Percentiles rank a stretch among this genome's conserved stretches.
phyloP scores from a whole-genome alignment of 805 yeast genomes.

The Candida silvicultrix region DNA sequence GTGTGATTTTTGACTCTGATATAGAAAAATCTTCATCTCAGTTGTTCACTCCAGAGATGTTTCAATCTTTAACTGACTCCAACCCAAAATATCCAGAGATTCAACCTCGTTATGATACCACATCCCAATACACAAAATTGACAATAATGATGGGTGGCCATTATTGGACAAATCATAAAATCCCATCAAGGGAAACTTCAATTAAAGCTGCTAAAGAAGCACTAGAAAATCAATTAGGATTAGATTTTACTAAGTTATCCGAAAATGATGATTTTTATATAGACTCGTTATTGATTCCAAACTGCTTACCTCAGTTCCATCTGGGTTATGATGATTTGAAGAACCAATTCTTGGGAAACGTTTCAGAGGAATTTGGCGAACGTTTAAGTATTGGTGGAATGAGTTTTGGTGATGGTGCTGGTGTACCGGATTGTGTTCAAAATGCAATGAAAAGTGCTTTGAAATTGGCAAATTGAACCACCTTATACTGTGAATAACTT shows the following conservation, averaged over 20 bases:
- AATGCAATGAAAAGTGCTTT: slow-evolving; percentile 55
- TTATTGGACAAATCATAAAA: slow-evolving; percentile 31
- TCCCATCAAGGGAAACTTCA: slow-evolving; percentile 16
- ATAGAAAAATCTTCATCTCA: slow-evolving; percentile 51
- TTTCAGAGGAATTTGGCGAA: slow-evolving; percentile 30
- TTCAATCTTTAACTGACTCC: slow-evolving; percentile 11
- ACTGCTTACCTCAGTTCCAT: slow-evolving; percentile 75
- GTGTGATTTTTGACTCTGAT: slow-evolving; percentile 88
- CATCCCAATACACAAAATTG: slow-evolving; percentile 50
- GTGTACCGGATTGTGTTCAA: slow-evolving; percentile 81
- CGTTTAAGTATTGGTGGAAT: slow-evolving; percentile 67
- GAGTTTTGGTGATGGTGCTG: slow-evolving; percentile 73
- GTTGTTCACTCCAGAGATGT: slow-evolving; percentile 11
- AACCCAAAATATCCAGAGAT: slow-evolving; percentile 5
- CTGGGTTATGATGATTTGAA: slow-evolving; percentile 57
- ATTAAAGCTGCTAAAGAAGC: slow-evolving; percentile 28
- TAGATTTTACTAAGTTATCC: slow-evolving; percentile 22
- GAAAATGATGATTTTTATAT: slow-evolving; percentile 20
- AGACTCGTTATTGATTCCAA: slow-evolving; percentile 36
- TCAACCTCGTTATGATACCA: neutral
- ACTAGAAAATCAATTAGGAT: slow-evolving; percentile 32
- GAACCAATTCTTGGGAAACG: slow-evolving; percentile 25
- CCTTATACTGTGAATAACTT: too few species aligned
- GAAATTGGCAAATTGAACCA: slow-evolving; percentile 4
- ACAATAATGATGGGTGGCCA: slow-evolving; percentile 94